These are phyloP conservation scores for Penicillium silybi DNA, from an alignment of 495 filamentous ascomycete species.

Conservation along the genomic window DNA sequence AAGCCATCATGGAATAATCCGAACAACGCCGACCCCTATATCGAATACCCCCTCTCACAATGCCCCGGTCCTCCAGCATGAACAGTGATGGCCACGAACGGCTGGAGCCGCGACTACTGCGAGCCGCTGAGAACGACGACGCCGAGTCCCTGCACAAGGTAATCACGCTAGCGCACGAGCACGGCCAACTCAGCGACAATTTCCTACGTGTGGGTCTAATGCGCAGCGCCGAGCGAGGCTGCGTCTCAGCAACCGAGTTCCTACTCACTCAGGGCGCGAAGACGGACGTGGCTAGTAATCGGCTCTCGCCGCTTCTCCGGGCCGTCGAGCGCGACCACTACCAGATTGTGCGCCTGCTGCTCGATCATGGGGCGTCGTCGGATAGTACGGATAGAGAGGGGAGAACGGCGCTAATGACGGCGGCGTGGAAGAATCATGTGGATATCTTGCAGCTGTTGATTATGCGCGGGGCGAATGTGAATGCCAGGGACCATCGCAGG, in stretches of 20 bases:
- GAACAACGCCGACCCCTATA: neutral
- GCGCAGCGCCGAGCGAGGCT: constrained; percentile 48
- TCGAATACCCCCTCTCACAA: constrained; percentile 3
- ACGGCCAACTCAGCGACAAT: constrained; percentile 43
- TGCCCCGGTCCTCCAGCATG: constrained; percentile 40
- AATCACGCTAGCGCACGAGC: constrained; percentile 36
- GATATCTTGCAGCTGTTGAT: constrained; percentile 50
- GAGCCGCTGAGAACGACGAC: constrained; percentile 45
- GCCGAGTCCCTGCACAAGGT: constrained; percentile 32
- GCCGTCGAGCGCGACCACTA: constrained; percentile 51
- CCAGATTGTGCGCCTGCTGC: constrained; percentile 40
- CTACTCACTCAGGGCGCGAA: constrained; percentile 44
- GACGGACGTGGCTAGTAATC: constrained; percentile 37
- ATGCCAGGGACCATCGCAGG: constrained; percentile 35
- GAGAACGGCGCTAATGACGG: constrained; percentile 55
- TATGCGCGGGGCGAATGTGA: constrained; percentile 44
- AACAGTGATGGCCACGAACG: constrained; percentile 43
- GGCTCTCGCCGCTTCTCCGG: constrained; percentile 43
- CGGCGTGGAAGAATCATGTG: constrained; percentile 54
- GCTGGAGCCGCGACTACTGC: constrained; percentile 50
- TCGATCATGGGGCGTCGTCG: constrained; percentile 39
- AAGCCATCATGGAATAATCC: constrained; percentile 4
- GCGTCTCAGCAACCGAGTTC: constrained; percentile 38
- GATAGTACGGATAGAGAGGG: constrained; percentile 45
- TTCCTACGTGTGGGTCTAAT: constrained; percentile 50